Conservation (phyloP, 2,329 filamentous ascomycete genomes). For the Colletotrichum shisoi region DNA sequence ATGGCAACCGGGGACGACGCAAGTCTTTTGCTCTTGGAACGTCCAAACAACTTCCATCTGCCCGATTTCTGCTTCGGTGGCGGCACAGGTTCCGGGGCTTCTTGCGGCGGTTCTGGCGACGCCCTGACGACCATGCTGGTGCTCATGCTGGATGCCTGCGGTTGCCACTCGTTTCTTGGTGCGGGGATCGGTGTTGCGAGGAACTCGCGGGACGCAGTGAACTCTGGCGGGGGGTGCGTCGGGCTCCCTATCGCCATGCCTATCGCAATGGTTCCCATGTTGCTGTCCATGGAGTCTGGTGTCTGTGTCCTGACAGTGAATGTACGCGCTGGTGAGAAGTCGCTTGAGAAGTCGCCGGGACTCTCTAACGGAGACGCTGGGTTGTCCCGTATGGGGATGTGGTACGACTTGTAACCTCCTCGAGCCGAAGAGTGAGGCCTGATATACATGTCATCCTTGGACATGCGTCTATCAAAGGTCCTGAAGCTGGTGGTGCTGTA, state of each 20-base stretch:
- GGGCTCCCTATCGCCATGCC: constrained; percentile 80
- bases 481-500: constrained; percentile 43
- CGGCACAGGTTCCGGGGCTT: constrained; percentile 20
- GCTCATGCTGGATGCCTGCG: constrained; percentile 41
- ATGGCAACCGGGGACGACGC: constrained; percentile 36
- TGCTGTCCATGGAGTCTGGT: constrained; percentile 54
- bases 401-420: constrained; percentile 51
- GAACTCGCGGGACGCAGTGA: constrained; percentile 24
- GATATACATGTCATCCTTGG: constrained; percentile 54
- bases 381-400: constrained; percentile 53
- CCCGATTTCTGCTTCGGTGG: constrained; percentile 59
- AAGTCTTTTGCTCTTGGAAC: constrained; percentile 50
- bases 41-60: constrained; percentile 67
- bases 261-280: constrained; percentile 60
- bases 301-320: constrained; percentile 53
- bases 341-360: constrained; percentile 46
- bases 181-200: constrained; percentile 6
- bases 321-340: constrained; percentile 46
- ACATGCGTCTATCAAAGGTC: constrained; percentile 54
- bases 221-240: constrained; percentile 51
- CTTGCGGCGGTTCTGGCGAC: constrained; percentile 33
- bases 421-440: constrained; percentile 45
- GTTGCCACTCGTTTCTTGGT: constrained; percentile 43
- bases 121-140: constrained; percentile 30
- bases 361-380: constrained; percentile 56